These are phyloP conservation scores for Cyberlindnera mycetangii DNA, from an alignment of 805 yeast species.

Conservation along the genomic window DNA sequence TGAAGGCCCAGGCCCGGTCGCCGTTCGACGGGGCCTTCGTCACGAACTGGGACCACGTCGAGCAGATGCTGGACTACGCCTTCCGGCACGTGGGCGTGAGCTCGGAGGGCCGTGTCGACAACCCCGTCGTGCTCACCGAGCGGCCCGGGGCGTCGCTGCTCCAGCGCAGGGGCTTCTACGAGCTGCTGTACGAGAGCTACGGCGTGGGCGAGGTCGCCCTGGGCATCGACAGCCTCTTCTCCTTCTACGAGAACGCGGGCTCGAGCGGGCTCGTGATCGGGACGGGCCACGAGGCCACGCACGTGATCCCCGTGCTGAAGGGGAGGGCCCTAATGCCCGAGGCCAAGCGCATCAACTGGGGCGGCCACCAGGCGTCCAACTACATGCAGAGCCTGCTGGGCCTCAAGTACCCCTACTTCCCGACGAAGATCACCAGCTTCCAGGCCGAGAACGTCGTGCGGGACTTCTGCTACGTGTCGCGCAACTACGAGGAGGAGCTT, in stretches of 20 bases:
- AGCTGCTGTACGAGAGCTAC: conserved; percentile 82
- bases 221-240: conserved; percentile 81
- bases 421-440: conserved; percentile 59
- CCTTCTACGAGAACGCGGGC: conserved; percentile 64
- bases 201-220: conserved; percentile 68
- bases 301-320: conserved; percentile 75
- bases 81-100: conserved; percentile 74
- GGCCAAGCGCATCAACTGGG: conserved; percentile 86
- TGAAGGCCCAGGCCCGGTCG: conserved; percentile 63
- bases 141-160: conserved; percentile 64
- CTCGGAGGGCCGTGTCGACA: conserved; percentile 52
- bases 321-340: conserved; percentile 64
- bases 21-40: conserved; percentile 87
- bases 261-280: conserved; percentile 73
- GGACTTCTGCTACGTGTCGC: conserved; percentile 76
- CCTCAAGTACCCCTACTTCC: conserved; percentile 90
- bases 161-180: conserved; percentile 75
- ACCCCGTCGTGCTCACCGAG: conserved; percentile 82
- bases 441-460: conserved; percentile 69
- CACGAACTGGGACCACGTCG: conserved; percentile 91
- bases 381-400: conserved; percentile 62
- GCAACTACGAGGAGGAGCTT: conserved; percentile 64
- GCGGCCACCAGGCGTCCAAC: conserved; percentile 72
- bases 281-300: conserved; percentile 79
- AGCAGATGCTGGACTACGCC: conserved; percentile 77